Evolutionary conservation across 805 yeast species (phyloP).

Genomic region (Starmera quercuum): DNA sequence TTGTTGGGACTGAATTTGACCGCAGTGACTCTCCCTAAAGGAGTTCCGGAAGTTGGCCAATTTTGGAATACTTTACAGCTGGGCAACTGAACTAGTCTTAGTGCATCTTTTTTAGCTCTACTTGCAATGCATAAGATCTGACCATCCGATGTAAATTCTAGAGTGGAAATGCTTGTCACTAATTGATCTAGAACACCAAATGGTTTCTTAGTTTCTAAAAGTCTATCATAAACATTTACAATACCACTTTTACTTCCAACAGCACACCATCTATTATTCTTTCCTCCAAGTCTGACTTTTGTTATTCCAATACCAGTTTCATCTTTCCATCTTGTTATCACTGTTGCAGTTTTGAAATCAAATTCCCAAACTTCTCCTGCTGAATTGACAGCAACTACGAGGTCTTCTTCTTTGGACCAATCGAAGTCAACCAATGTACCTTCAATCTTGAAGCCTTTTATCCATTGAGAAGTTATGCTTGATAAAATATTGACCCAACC

Average conservation of each 20-base stretch:
- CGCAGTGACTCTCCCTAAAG: conserved; percentile 87
- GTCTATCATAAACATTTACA: conserved; percentile 75
- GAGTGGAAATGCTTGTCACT: conserved; percentile 68
- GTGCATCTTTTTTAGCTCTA: conserved; percentile 76
- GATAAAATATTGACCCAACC: conserved; percentile 88
- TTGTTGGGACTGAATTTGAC: conserved; percentile 73
- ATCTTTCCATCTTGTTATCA: conserved; percentile 73
- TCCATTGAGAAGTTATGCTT: conserved; percentile 77
- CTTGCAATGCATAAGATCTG: conserved; percentile 84
- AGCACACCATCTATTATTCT: conserved; percentile 72
- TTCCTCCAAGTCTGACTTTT: conserved; percentile 63
- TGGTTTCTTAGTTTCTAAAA: conserved; percentile 38
- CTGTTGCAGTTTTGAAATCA: conserved; percentile 39
- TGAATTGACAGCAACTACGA: conserved; percentile 55
- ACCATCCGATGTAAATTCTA: conserved; percentile 79
- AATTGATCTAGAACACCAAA: conserved; percentile 65
- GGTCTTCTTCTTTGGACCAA: conserved; percentile 41
- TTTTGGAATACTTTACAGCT: conserved; percentile 79
- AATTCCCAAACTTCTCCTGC: conserved; percentile 92
- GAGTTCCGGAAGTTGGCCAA: conserved; percentile 98
- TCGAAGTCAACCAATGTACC: conserved; percentile 80
- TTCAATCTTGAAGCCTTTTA: conserved; percentile 81
- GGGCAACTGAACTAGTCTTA: conserved; percentile 82
- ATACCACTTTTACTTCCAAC: conserved; percentile 85
- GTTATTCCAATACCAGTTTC: conserved; percentile 83